Evolutionary conservation across 768 basidiomycete genomes (phyloP).

Genomic region (Cytidiella melzeri): DNA sequence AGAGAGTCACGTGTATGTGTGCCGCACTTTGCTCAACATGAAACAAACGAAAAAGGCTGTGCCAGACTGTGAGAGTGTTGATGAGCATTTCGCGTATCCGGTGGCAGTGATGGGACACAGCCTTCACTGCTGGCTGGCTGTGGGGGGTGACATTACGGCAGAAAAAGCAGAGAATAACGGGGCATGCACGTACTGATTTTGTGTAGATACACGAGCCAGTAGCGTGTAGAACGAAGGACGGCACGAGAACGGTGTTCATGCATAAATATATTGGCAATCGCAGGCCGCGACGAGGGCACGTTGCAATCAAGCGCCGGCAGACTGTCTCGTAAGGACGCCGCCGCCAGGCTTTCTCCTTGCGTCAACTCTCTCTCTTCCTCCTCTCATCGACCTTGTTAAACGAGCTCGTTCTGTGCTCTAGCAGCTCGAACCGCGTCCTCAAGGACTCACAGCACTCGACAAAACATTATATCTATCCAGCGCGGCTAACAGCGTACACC

Average conservation of each 20-base stretch:
- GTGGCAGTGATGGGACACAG: not conserved
- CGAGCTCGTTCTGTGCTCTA: not conserved
- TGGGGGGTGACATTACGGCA: not conserved
- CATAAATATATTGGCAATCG: slow-evolving; percentile 8
- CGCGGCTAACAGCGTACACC: slow-evolving; percentile 4
- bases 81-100: not conserved
- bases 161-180: not conserved
- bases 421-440: not conserved
- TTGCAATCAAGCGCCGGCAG: slow-evolving; percentile 69
- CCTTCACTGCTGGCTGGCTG: not conserved
- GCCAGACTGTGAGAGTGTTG: too few species aligned
- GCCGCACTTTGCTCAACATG: not conserved
- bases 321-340: slow-evolving; percentile 38
- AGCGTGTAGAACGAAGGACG: slow-evolving; percentile 12
- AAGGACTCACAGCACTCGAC: not conserved
- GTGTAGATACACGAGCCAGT: slow-evolving; percentile 17
- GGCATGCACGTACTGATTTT: slow-evolving; percentile 6
- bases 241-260: slow-evolving; percentile 3
- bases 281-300: slow-evolving; percentile 56
- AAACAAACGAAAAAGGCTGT: not conserved
- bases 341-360: slow-evolving; percentile 46
- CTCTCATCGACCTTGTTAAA: slow-evolving; percentile 9
- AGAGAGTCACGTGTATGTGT: not conserved
- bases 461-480: slow-evolving; percentile 8
- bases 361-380: slow-evolving; percentile 39